Base-by-base conservation (phyloP, 2,329 filamentous ascomycete species). In the Chrysoporthe deuterocubensis region DNA sequence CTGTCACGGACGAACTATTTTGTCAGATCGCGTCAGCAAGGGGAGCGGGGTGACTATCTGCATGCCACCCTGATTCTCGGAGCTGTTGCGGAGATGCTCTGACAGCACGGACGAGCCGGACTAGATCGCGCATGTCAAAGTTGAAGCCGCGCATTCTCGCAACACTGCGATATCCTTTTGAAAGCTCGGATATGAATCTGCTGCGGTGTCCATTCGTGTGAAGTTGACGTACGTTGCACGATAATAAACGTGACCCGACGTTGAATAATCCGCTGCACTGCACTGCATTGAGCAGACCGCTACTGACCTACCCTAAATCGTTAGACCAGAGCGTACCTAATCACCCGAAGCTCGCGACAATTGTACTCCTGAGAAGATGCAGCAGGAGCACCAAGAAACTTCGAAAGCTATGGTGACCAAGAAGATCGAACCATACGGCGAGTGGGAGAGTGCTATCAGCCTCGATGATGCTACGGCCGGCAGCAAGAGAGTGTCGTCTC, bases 361-460 rank as follows among this genome's bases (percentile, higher is more conserved):
- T 5, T 37, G 18, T 3, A 57, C 11, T n/a, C 32, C 32, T 16
- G 7, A 37, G 16, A 9, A 40, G 40, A 37, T 57, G 54, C 26
- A 54, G 26, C 50, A 16, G 32, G 11, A 32, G 32, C 21, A 54
- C 26, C 4, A 32, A 32, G 21, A 54, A 34, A 16, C 21, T 9
- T 42, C 56, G 46, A 9, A 43, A 34, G 44, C 21, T 34, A 77
- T 77, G 75, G 66, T 71, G 1, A 66, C 68, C 18, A 76, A 75
- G 64, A 69, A 69, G 26, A 72, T 72, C 18, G 76, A 72, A 0
- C 75, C 74, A 2, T 80, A 81, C 34, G 81, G 81, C 32, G 72
- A 77, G 8, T 83, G 81, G 81, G 67, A 75, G 16, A 82, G 80
- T 3, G 74, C 75, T 9, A 81, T 83, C 56, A 77, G 77, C 1